Base-by-base conservation (phyloP, 73 alveolate species). In the Diophrys sp. region DNA sequence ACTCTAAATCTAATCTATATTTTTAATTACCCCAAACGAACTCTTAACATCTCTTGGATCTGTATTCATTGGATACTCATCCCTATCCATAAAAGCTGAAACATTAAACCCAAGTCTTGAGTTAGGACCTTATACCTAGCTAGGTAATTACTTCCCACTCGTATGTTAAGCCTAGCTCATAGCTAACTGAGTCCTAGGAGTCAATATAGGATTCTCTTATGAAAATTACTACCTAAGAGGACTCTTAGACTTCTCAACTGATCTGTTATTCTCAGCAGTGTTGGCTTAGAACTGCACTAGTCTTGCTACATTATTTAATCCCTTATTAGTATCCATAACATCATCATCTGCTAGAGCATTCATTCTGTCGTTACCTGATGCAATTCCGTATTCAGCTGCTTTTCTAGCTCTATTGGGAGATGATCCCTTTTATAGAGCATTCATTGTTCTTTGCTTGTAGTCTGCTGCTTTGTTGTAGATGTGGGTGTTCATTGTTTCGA, bases 381-480 rank as follows among this genome's bases (percentile, higher is more conserved):
- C 83, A 0, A 33, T 53, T 18, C 83, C 83, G 1, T 14, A 27
- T 23, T 54, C 75, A 2, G 34, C 24, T 8, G 69, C 74, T 75
- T 56, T 29, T 56, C 55, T 26, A 5, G 28, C 73, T 55, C 71
- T 53, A 14, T 33, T 56, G 0, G 83, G 83, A 23, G 68, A 57
- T 24, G 54, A 70, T 1, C 73, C 28, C 2, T 29, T 55, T 33
- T 56, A 33, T 14, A 75, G 55, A 1, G 55, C 24, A 57, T 62
- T 79, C 32, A 85, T 14, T 23, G 78, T 80, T 79, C 78, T 66
- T 34, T 85, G 83, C 66, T 85, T 79, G 34, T 85, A 85, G 28
- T 79, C 67, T 32, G 77, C 80, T 23, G 93, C 93, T 34, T 57
- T 71, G 27, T 70, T 78, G 66, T 79, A 85, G 54, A 85, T 68